These are phyloP conservation scores for Hanseniaspora singularis DNA, from an alignment of 805 yeast genomes.

Conservation along the genomic window DNA sequence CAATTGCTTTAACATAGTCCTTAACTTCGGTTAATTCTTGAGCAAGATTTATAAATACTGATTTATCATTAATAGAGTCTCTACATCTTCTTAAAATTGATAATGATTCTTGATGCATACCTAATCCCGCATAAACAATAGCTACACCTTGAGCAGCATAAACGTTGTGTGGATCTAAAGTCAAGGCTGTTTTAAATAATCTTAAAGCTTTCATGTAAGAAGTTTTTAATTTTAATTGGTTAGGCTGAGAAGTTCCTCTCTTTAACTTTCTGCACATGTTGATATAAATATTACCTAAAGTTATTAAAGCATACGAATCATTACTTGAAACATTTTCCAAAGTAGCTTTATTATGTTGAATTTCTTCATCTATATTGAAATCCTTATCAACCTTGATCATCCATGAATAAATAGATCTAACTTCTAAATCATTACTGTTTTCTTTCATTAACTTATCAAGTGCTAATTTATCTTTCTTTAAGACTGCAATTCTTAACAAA, in stretches of 20 bases:
- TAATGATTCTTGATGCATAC: slow-evolving; percentile 61
- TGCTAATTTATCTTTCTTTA: slow-evolving; percentile 44
- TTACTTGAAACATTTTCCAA: slow-evolving; percentile 72
- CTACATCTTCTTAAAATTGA: slow-evolving; percentile 80
- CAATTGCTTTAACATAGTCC: slow-evolving; percentile 77
- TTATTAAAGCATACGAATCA: slow-evolving; percentile 78
- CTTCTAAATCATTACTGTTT: slow-evolving; percentile 56
- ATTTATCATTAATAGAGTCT: slow-evolving; percentile 75
- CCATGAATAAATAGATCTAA: slow-evolving; percentile 90
- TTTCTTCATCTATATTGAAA: slow-evolving; percentile 42
- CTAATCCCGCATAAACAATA: slow-evolving; percentile 77
- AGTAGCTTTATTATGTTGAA: slow-evolving; percentile 73
- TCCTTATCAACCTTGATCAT: slow-evolving; percentile 50
- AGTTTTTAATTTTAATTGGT: slow-evolving; percentile 48
- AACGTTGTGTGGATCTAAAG: slow-evolving; percentile 71
- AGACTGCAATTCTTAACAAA: slow-evolving; percentile 53
- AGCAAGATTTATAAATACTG: slow-evolving; percentile 75
- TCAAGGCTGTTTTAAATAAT: slow-evolving; percentile 74
- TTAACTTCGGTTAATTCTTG: slow-evolving; percentile 75
- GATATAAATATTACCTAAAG: slow-evolving; percentile 80
- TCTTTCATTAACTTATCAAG: slow-evolving; percentile 43
- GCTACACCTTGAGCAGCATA: slow-evolving; percentile 98
- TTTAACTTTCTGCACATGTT: slow-evolving; percentile 68
- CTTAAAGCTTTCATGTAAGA: slow-evolving; percentile 86
- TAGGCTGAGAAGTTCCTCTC: slow-evolving; percentile 29